Evolutionary conservation across 2,329 filamentous ascomycete genomes (phyloP), one percentile per base, ranked within the genome.

Genomic region (Xylariaceae sp.): DNA sequence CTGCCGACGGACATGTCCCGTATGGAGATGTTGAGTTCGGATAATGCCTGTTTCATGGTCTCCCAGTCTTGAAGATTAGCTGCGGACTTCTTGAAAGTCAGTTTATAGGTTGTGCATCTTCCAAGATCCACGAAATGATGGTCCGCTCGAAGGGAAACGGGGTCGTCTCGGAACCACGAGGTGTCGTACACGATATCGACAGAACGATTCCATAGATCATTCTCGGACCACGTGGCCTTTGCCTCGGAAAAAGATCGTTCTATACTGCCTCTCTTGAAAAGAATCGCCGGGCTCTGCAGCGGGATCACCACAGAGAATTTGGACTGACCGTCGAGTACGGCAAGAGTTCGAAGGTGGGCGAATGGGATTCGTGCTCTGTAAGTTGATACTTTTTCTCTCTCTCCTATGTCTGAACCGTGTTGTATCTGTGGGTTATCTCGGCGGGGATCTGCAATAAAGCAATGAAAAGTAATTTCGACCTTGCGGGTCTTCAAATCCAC

Each of bases 21-120:
- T 13, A 87, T 74, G 0, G 75, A 69, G 53, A 96, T 79, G 60
- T 95, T 96, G 74, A 88, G 88, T 63, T 95, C 89, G 9, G 78
- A 75, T 0, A 97, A 76, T 1, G 82, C 82, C 7, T 75, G 70
- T 3, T 78, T 74, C 17, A 88, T 75, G 0, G 73, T 65, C 1
- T 71, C 63, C 66, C 81, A 80, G 2, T 66, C 61, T 0, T 68
- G 62, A 1, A 71, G 64, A 5, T 69, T 64, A 1, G 69, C 58
- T 0, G 68, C 59, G 1, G 69, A 59, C 1, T 65, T 64, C 1
- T 70, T 58, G 3, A 86, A 68, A 0, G 74, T 66, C n/a, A 86
- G 67, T 52, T 77, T 75, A 58, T 85, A 80, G 0, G 80, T 79
- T 8, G 78, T 84, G 82, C 83, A 86, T 51, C 80, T 78, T 15